Evolutionary conservation across 2,329 filamentous ascomycete species (phyloP), one percentile per base, ranked within the genome.

Genomic region (Botryotinia globosa): DNA sequence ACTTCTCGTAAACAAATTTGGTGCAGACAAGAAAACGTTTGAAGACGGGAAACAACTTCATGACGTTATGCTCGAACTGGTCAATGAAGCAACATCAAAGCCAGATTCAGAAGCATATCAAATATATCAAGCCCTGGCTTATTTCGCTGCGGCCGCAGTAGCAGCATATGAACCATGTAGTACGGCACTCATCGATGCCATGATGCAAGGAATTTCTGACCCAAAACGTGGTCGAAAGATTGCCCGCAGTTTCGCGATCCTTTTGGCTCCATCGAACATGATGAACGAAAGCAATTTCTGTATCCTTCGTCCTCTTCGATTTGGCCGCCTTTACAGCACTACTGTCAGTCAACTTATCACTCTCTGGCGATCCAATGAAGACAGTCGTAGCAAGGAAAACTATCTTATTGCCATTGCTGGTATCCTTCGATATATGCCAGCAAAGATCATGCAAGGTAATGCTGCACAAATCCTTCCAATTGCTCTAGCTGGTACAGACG

Each of bases 1-100:
- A 58, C 70, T 81, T 7, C 63, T 80, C 0, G 73, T 81, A 20
- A 80, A 80, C 66, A 81, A 81, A 54, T 81, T 79, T 39, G 68
- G 69, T 54, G 78, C 77, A 9, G 51, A 74, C n/a, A 73, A 65
- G 12, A 67, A 72, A 12, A 44, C 44, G 18, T 61, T 73, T 16
- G 32, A 69, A 10, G 67, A 72, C 64, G 69, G 61, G 29, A 58
- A 39, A 22, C 69, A 29, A 22, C 51, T 77, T 14, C 64, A 77
- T 22, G n/a, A 76, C 18, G 20, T 75, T 22, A 75, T 80, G 69
- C 58, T 74, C 14, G 54, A 71, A 4, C 42, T 75, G 0, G 65
- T 78, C 16, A 56, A 73, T 5, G 59, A 8, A 34, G 37, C 59
- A 34, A 10, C 66, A n/a, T 64, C 67, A 14, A 54, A 73, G 7